Conservation (phyloP, 805 yeast genomes). For the Zygosaccharomyces rouxii region DNA sequence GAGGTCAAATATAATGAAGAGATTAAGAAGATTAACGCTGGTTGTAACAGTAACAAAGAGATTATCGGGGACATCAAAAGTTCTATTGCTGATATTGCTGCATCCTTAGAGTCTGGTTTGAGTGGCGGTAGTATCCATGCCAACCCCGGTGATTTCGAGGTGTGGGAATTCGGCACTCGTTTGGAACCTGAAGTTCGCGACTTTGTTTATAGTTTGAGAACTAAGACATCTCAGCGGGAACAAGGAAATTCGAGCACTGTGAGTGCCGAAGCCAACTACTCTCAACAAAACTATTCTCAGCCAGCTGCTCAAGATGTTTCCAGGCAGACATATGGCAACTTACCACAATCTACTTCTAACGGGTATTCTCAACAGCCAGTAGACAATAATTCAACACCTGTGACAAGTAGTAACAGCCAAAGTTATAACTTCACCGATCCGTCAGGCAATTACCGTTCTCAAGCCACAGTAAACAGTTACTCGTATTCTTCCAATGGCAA, state of each 20-base stretch:
- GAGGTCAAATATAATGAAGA: conserved; percentile 45
- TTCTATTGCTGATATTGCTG: conserved; percentile 58
- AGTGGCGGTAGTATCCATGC: conserved; percentile 24
- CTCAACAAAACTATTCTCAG: neutral
- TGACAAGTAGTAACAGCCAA: neutral
- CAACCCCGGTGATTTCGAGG: conserved; percentile 51
- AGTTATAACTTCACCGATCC: neutral
- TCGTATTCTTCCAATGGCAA: neutral
- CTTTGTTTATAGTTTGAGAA: conserved; percentile 53
- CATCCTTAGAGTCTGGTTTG: conserved; percentile 37
- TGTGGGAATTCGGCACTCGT: conserved; percentile 82
- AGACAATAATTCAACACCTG: neutral
- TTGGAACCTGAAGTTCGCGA: conserved; percentile 61
- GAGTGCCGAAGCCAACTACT: neutral
- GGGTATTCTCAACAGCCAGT: neutral
- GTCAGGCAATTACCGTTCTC: neutral
- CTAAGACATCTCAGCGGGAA: neutral
- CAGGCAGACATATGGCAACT: neutral
- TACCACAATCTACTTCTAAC: neutral
- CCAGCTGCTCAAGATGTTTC: neutral
- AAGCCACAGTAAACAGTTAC: neutral
- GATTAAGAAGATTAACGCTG: conserved; percentile 46
- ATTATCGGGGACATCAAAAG: conserved; percentile 68
- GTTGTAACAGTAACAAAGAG: conserved; percentile 50
- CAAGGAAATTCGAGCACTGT: neutral